Conservation (phyloP, 257 asterid species). For the Handroanthus guayacan region DNA sequence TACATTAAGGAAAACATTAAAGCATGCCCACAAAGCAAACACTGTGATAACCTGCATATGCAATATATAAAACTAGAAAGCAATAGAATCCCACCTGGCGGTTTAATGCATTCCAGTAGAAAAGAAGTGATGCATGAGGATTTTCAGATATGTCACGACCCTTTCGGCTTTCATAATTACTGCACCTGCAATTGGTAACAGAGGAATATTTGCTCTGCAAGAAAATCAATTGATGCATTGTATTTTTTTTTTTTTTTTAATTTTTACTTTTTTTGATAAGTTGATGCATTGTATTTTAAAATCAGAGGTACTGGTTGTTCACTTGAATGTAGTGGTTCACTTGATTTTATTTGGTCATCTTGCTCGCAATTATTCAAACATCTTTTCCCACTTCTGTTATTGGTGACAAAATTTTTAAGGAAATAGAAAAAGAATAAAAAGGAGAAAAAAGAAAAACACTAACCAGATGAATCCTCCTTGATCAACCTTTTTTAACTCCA, state of each 20-base stretch:
- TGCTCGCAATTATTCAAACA: not conserved
- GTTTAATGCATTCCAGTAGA: slow-evolving; percentile 63
- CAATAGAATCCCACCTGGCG: slow-evolving; percentile 51
- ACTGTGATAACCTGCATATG: too few relatives aligned
- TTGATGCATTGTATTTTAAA: not conserved
- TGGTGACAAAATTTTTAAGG: not conserved
- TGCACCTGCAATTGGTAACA: slow-evolving; percentile 53
- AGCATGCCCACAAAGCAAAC: too few relatives aligned
- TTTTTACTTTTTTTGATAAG: too few relatives aligned
- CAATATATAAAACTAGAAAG: not conserved
- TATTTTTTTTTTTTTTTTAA: too few relatives aligned
- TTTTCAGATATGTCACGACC: slow-evolving; percentile 65
- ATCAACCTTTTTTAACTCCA: slow-evolving; percentile 55
- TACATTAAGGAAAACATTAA: too few relatives aligned
- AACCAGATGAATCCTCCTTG: slow-evolving; percentile 73
- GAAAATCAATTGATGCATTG: too few relatives aligned
- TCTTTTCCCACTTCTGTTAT: not conserved
- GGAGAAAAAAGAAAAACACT: too few relatives aligned
- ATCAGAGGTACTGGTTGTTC: not conserved
- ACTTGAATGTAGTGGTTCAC: not conserved
- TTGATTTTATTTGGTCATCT: slow-evolving; percentile 4
- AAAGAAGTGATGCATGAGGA: slow-evolving; percentile 66
- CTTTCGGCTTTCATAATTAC: slow-evolving; percentile 63
- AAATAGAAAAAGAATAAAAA: not conserved
- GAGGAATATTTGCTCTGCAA: not conserved